Conservation (phyloP, 306 rosid genomes). For the Datisca glomerata region DNA sequence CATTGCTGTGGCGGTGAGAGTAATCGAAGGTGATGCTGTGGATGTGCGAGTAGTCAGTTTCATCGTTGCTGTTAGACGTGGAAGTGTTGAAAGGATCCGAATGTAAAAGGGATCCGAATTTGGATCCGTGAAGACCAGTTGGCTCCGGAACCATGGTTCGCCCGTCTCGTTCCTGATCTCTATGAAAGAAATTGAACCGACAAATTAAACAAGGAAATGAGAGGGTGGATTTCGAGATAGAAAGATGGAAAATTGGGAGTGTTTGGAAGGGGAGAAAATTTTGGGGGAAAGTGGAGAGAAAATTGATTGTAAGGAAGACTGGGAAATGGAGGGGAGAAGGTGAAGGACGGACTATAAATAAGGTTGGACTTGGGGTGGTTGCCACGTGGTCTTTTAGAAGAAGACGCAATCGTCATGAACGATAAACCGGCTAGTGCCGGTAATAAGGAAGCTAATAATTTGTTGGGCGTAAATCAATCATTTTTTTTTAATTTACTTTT, state of each 20-base stretch:
- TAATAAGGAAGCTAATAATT: background rate
- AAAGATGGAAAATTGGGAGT: background rate
- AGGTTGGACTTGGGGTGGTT: no score
- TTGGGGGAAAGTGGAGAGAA: constrained; percentile 8
- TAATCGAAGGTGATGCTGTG: constrained; percentile 8
- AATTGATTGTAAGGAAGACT: no score
- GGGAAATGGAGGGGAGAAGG: background rate
- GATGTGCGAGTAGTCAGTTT: background rate
- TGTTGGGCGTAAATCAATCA: background rate
- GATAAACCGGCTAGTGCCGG: background rate
- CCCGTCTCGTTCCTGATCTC: constrained; percentile 12
- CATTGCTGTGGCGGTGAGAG: constrained; percentile 12
- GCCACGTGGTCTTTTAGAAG: no score
- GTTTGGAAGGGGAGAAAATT: background rate
- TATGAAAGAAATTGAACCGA: constrained; percentile 9
- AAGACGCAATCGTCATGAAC: no score
- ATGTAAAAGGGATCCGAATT: constrained; percentile 18
- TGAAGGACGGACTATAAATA: no score
- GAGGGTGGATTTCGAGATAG: background rate
- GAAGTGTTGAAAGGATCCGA: constrained; percentile 22
- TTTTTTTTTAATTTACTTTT: background rate
- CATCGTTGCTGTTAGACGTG: background rate
- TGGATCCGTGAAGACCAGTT: no score
- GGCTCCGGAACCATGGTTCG: constrained; percentile 18
- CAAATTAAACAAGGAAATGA: background rate